Base-by-base conservation (phyloP, 176 grass and related monocot genomes). In the Oryza officinalis region DNA sequence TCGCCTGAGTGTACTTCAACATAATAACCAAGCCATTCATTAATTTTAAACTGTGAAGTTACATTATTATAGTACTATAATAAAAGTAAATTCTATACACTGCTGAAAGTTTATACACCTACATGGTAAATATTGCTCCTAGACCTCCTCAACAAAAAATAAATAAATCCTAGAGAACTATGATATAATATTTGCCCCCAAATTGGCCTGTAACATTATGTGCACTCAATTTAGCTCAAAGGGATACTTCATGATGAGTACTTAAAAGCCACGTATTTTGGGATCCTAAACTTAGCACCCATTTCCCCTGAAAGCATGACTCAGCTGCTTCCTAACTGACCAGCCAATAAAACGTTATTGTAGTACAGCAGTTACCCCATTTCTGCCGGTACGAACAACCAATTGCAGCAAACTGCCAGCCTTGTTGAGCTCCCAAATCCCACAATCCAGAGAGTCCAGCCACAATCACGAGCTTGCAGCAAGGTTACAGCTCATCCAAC, bases 401-500 rank as follows among this genome's bases (percentile, higher is more conserved):
- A 43, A 76, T 69, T 26, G 71, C 65, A 87, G 64, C 49, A 15
- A 46, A 23, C 7, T 77, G 64, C 49, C 71, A 87, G 79, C 72
- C 37, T 46, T 76, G 18, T 46, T 76, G 26, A 76, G 33, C 45
- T 59, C 67, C 3, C 33, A 5, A 73, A 73, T 45, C 33, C 59
- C 22, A n/a, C 72, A 47, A 72, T 30, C 25, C 66, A 44, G 65
- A 43, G 65, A 41, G 33, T 40, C 43, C 72, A 86, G 43, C 63
- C 11, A 4, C 32, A 77, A 78, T 47, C 80, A 83, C 84, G 74
- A 87, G 74, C 31, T 69, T 75, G 69, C 80, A 83, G 33, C 74
- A 35, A 64, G 50, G 22, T 49, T 83, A 80, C 88, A 90, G 84
- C 18, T 86, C 84, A 83, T 74, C 26, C 41, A 50, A 83, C 6